Evolutionary conservation across 2,329 filamentous ascomycete genomes (phyloP), one percentile per base, ranked within the genome.

Genomic region (Chaetomiaceae sp.): DNA sequence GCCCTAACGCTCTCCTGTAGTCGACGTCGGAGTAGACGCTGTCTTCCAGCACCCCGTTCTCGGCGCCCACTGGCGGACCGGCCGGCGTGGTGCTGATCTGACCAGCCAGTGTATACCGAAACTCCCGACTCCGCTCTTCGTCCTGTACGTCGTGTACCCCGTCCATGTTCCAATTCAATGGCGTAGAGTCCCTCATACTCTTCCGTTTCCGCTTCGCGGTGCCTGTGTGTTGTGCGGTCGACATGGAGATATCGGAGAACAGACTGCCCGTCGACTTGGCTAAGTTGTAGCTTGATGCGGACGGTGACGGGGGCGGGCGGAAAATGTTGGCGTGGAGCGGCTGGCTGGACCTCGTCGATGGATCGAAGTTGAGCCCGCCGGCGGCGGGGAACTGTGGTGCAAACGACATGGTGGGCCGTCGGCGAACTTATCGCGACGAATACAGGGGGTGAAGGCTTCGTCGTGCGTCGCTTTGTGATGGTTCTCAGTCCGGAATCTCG

Each of bases 1-100:
- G 75, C 1, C 78, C 79, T 2, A 83, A 70, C 0, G 72, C 75
- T 45, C 74, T 73, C 42, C 80, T 71, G 63, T 82, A 83, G 61
- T 81, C 76, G 19, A 78, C 67, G 56, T 83, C 80, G 14, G 79
- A 82, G 62, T 80, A 81, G 55, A 77, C 69, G 65, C 79, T 82
- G 50, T 82, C 77, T 17, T 76, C 78, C 52, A 82, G 67, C 22
- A 66, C 61, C 14, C 68, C 68, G 45, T 65, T 65, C 20, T 64
- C 61, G 15, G 65, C 64, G 11, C 57, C 64, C 6, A 58, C 53
- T 2, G 68, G 64, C 2, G 63, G 62, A 8, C 66, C 66, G n/a
- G 64, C 68, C 0, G 77, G 75, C 0, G 76, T 78, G 45, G 58
- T 58, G 53, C 77, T 73, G 46, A 82, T 75, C 62, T 80, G 76